Percentiles rank a stretch among this genome's conserved stretches.
These are phyloP conservation scores for Debaryomyces hansenii DNA, from an alignment of 805 yeast genomes.

Conservation along the genomic window DNA sequence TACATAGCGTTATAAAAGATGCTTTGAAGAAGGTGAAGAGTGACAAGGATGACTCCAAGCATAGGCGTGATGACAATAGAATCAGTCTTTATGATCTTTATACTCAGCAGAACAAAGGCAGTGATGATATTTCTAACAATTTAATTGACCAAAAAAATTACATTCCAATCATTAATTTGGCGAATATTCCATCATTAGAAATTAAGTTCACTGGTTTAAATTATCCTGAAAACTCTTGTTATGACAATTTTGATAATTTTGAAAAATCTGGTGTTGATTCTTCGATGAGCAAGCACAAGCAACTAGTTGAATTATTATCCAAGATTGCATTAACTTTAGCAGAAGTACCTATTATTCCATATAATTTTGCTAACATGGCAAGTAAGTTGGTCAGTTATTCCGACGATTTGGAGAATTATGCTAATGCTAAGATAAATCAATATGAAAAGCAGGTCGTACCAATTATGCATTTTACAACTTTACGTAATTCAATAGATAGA, in stretches of 20 bases:
- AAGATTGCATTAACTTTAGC: slow-evolving; percentile 56
- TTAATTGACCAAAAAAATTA: slow-evolving; percentile 56
- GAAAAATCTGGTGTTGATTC: slow-evolving; percentile 50
- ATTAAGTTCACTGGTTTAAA: slow-evolving; percentile 46
- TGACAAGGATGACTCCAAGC: slow-evolving; percentile 5
- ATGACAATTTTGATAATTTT: slow-evolving; percentile 63
- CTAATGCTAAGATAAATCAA: slow-evolving; percentile 19
- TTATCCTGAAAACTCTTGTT: slow-evolving; percentile 57
- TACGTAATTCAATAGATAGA: slow-evolving; percentile 22
- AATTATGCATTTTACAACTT: slow-evolving; percentile 21
- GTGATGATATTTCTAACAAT: slow-evolving; percentile 27
- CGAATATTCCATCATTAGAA: slow-evolving; percentile 72
- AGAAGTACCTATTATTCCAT: slow-evolving; percentile 78
- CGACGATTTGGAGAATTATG: slow-evolving; percentile 47
- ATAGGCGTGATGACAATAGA: slow-evolving; percentile 8
- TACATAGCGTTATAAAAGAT: slow-evolving; percentile 48
- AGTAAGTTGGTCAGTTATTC: slow-evolving; percentile 43
- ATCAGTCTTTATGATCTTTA: slow-evolving; percentile 25
- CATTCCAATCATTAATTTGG: slow-evolving; percentile 60
- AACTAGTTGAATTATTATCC: slow-evolving; percentile 57
- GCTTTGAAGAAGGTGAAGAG: slow-evolving; percentile 32
- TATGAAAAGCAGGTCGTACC: slow-evolving; percentile 13
- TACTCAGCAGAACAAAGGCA: slow-evolving; percentile 22
- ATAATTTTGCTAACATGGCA: slow-evolving; percentile 51
- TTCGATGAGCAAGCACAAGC: slow-evolving; percentile 53